Evolutionary conservation across 768 basidiomycete species (phyloP), one percentile per base, ranked within the genome.

Genomic region (Cyathus striatus): DNA sequence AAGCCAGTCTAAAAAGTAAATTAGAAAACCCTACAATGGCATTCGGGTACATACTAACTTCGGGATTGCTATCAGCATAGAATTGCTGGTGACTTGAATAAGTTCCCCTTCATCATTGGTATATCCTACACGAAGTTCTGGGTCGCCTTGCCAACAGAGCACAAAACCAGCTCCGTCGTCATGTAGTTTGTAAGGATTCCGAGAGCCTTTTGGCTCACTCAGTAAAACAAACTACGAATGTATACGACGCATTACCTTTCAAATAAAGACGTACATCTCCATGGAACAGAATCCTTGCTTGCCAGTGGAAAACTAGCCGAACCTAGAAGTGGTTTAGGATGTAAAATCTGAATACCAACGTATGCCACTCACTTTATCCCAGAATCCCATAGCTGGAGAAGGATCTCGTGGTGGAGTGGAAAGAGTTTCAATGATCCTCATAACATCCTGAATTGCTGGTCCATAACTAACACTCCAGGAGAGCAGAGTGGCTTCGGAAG

Each of bases 391-490:
- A 7, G 78, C 72, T 10, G 90, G 86, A 2, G 91, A 94, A 17
- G 78, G 71, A 62, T 98, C 94, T 35, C 79, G 75, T 39, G 89
- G 79, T 16, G 86, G 72, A 49, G 81, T 81, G 2, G 87, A 79
- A 42, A 98, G 56, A 2, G 83, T 83, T 44, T 96, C 94, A 21
- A 97, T 57, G 16, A 93, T 72, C 35, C 81, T 76, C 72, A 89
- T 82, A 35, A 96, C 59, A 56, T 96, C 94, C 56, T 93, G 89
- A 18, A 89, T 86, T 1, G 83, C 85, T 14, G 92, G 85, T 35
- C 79, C 76, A 49, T 91, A 89, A 49, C 92, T 93, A 34, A 91
- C 78, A 13, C 88, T 88, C 93, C 94, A 98, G 13, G 85, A 79
- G 48, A 96, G 76, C 26, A 82, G 76, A 1, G 90, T 88, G 4